Conservation (phyloP, 75 land plant species). For the Isoetes taiwanensis region DNA sequence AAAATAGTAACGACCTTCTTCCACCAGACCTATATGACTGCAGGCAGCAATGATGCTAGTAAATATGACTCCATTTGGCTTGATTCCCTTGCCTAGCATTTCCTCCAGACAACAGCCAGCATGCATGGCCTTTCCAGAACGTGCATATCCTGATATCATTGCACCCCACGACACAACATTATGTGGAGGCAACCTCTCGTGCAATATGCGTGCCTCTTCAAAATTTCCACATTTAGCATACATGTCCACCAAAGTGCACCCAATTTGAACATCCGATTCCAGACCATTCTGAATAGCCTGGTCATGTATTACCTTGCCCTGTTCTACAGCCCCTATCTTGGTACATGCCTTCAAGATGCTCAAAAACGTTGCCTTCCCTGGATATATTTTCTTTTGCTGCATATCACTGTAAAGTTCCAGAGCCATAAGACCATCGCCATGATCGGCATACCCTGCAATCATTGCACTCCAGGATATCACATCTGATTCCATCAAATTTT, state of each 20-base stretch:
- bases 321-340: constrained; percentile 1
- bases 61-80: background rate
- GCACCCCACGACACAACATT: constrained; percentile 44
- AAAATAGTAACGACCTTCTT: background rate
- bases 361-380: no score
- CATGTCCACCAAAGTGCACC: constrained; percentile 26
- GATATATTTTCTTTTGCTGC: background rate
- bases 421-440: constrained; percentile 13
- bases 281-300: constrained; percentile 8
- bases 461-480: constrained; percentile 34
- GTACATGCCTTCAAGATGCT: no score
- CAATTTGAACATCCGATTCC: constrained; percentile 12
- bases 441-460: constrained; percentile 20
- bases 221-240: constrained; percentile 22
- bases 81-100: background rate
- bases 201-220: constrained; percentile 21
- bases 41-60: background rate
- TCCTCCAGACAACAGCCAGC: constrained; percentile 20
- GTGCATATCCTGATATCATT: constrained; percentile 37
- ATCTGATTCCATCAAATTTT: constrained; percentile 6
- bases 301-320: constrained; percentile 16
- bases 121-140: constrained; percentile 15
- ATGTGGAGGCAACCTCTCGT: constrained; percentile 21
- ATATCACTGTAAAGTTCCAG: constrained; percentile 7
- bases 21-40: background rate